Evolutionary conservation across 495 filamentous ascomycete genomes (phyloP).

Genomic region (Tuber microsphaerosporum): DNA sequence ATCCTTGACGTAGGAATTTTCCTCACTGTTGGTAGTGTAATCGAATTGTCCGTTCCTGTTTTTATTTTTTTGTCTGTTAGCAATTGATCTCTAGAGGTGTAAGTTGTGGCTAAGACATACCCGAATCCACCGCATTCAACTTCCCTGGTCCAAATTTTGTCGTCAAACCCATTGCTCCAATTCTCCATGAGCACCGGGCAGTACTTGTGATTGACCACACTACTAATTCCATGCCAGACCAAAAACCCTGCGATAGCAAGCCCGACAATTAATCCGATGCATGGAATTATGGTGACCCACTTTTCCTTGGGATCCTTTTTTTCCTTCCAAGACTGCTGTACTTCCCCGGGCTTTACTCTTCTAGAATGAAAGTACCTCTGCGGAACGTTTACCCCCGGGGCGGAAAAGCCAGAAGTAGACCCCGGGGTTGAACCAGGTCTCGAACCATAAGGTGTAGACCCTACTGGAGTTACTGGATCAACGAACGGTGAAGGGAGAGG

Average conservation of each 20-base stretch:
- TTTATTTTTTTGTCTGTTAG: slow-evolving; percentile 18
- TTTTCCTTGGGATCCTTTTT: slow-evolving; percentile 70
- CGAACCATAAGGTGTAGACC: slow-evolving; percentile 21
- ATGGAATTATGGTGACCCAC: slow-evolving; percentile 73
- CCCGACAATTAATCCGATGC: slow-evolving; percentile 61
- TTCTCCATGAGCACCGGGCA: slow-evolving; percentile 64
- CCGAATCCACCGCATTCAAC: slow-evolving; percentile 76
- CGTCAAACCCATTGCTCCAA: slow-evolving; percentile 57
- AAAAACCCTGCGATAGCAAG: slow-evolving; percentile 59
- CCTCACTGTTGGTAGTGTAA: slow-evolving; percentile 59
- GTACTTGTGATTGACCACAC: slow-evolving; percentile 67
- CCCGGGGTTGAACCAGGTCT: slow-evolving; percentile 25
- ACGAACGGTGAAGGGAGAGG: slow-evolving; percentile 10
- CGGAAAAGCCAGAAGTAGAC: slow-evolving; percentile 40
- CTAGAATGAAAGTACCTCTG: slow-evolving; percentile 68
- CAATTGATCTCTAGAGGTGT: slow-evolving; percentile 8
- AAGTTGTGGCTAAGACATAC: slow-evolving; percentile 46
- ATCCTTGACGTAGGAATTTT: slow-evolving; percentile 65
- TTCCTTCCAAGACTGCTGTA: slow-evolving; percentile 63
- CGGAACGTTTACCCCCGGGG: slow-evolving; percentile 32
- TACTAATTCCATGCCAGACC: slow-evolving; percentile 61
- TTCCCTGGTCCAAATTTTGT: slow-evolving; percentile 66
- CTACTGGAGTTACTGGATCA: slow-evolving; percentile 24
- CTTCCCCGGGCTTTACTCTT: slow-evolving; percentile 60
- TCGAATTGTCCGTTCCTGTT: slow-evolving; percentile 76